Evolutionary conservation across 176 grass and related monocot genomes (phyloP).

Genomic region (Avena eriantha): DNA sequence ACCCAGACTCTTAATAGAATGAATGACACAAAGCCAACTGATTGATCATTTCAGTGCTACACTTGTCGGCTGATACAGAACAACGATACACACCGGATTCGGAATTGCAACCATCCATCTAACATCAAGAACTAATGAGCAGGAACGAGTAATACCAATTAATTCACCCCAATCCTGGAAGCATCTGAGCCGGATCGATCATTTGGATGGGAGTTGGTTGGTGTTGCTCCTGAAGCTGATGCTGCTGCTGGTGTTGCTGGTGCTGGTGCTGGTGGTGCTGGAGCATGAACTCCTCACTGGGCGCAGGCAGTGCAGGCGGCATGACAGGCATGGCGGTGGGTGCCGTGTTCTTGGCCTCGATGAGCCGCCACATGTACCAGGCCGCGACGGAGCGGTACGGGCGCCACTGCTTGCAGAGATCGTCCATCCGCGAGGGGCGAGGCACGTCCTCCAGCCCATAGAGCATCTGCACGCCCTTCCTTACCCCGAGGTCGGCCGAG

Average conservation of each 20-base stretch:
- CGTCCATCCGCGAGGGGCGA: slow-evolving; percentile 85
- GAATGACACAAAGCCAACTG: slow-evolving; percentile 33
- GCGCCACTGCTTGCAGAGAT: slow-evolving; percentile 83
- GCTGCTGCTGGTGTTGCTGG: background rate
- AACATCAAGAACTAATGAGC: slow-evolving; percentile 35
- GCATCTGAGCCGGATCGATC: slow-evolving; percentile 73
- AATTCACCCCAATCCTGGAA: slow-evolving; percentile 61
- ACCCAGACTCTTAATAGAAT: slow-evolving; percentile 8
- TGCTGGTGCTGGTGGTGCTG: slow-evolving; percentile 50
- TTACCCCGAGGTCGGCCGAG: slow-evolving; percentile 74
- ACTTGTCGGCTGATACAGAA: background rate
- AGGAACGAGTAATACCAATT: slow-evolving; percentile 15
- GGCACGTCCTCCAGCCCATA: slow-evolving; percentile 78
- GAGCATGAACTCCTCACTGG: slow-evolving; percentile 5
- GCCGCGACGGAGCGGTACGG: slow-evolving; percentile 90
- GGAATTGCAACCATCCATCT: slow-evolving; percentile 18
- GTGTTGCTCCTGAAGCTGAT: slow-evolving; percentile 41
- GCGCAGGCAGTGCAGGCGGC: background rate
- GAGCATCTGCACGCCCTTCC: slow-evolving; percentile 94
- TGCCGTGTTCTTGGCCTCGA: slow-evolving; percentile 64
- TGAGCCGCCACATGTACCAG: slow-evolving; percentile 98
- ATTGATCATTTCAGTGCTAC: slow-evolving; percentile 26
- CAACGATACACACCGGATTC: background rate
- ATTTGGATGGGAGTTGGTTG: slow-evolving; percentile 57
- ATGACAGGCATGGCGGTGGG: background rate